Evolutionary conservation across 176 grass and related monocot species (phyloP).

Genomic region (Carex myosuroides): DNA sequence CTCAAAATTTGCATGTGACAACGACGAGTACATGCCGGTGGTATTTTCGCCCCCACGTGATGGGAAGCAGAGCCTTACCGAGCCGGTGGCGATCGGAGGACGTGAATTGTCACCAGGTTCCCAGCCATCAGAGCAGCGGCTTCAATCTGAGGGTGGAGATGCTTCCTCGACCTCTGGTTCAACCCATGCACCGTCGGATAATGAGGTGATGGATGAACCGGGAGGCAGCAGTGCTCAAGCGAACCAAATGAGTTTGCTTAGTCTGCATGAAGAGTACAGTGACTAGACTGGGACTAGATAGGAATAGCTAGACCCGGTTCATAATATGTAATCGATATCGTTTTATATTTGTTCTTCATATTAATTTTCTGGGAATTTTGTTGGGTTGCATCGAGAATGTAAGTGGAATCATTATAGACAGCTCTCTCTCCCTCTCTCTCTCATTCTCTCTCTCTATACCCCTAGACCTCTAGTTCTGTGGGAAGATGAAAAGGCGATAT

Average conservation of each 20-base stretch:
- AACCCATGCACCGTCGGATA: slow-evolving; percentile 49
- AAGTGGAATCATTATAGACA: slow-evolving; percentile 29
- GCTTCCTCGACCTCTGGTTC: slow-evolving; percentile 62
- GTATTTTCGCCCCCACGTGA: slow-evolving; percentile 81
- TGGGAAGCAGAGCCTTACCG: slow-evolving; percentile 56
- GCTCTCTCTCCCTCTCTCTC: neutral
- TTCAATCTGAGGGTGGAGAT: slow-evolving; percentile 40
- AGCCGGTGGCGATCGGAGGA: slow-evolving; percentile 61
- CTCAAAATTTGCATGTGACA: slow-evolving; percentile 95
- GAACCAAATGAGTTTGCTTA: slow-evolving; percentile 4
- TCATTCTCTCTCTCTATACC: neutral
- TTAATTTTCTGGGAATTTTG: slow-evolving; percentile 16
- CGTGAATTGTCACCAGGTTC: slow-evolving; percentile 26
- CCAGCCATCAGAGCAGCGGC: slow-evolving; percentile 14
- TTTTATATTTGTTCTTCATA: neutral
- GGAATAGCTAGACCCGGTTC: neutral
- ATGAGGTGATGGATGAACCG: slow-evolving; percentile 25
- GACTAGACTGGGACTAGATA: slow-evolving; percentile 25
- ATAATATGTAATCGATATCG: slow-evolving; percentile 5
- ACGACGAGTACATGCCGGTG: slow-evolving; percentile 92
- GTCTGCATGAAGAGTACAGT: slow-evolving; percentile 39
- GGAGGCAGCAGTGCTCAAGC: neutral
- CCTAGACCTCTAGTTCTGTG: neutral
- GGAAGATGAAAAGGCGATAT: slow-evolving; percentile 9
- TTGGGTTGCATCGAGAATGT: slow-evolving; percentile 29